Evolutionary conservation across 2,329 filamentous ascomycete species (phyloP), one percentile per base, ranked within the genome.

Genomic region (Dothistroma pini): DNA sequence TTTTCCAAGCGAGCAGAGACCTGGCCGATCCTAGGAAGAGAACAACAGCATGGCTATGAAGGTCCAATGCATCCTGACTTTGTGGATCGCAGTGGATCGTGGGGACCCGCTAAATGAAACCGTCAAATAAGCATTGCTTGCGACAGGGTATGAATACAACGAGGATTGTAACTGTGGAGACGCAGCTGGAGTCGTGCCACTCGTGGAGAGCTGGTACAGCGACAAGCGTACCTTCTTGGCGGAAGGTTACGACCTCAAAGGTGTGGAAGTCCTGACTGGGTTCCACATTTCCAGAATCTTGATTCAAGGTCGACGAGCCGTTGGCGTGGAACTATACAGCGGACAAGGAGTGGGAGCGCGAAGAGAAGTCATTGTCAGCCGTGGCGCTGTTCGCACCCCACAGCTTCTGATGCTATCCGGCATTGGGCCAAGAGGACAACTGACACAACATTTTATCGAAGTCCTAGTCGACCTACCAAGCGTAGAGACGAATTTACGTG

Each of bases 381-480:
- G 78, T 0, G 83, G 83, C 0, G 72, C 82, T 2, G 75, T 84
- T 56, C 77, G 79, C 60, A 81, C 79, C 8, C 83, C 83, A 0
- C 74, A 80, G 0, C 78, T 85, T 14, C 76, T 86, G 1, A 78
- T 84, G 62, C 75, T 75, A 11, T 85, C 82, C 0, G 83, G 83
- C 0, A 76, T 85, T 16, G 83, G 83, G 0, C 75, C 78, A 10
- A 75, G 73, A 55, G 69, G 73, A 0, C 75, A 81, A 59, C 52
- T 64, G 52, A 61, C 72, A 2, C 63, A 75, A 6, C 69, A 77
- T 34, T 77, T 74, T 11, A 82, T 84, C 61, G 60, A 77, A 16
- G 75, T 75, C 29, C 70, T 75, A n/a, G 68, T 84, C 4, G 71
- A 81, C 22, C 74, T 80, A 1, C 79, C 79, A 0, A 6, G 6